Evolutionary conservation across 2,329 filamentous ascomycete genomes (phyloP).

Genomic region (Ophiostoma sp.): DNA sequence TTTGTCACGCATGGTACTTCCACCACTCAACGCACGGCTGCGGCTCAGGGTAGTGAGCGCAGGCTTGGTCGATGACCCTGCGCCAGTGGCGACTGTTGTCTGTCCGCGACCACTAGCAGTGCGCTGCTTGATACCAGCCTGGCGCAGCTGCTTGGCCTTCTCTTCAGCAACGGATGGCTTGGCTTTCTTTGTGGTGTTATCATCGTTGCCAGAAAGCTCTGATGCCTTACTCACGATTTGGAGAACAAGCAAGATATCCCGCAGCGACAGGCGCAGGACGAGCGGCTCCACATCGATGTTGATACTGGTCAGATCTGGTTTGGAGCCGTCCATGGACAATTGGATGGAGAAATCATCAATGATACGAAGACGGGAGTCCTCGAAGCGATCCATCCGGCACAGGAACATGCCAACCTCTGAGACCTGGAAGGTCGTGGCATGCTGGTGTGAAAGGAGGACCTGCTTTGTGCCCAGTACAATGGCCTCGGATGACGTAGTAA

Average conservation of each 20-base stretch:
- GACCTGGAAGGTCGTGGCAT: slow-evolving; percentile 87
- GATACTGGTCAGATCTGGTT: slow-evolving; percentile 64
- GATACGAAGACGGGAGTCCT: slow-evolving; percentile 82
- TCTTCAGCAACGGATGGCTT: slow-evolving; percentile 43
- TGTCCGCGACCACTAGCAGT: slow-evolving; percentile 52
- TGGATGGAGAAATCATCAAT: slow-evolving; percentile 95
- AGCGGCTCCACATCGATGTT: slow-evolving; percentile 85
- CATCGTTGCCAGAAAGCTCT: slow-evolving; percentile 63
- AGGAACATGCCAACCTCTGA: slow-evolving; percentile 96
- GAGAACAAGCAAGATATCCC: slow-evolving; percentile 88
- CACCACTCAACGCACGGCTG: slow-evolving; percentile 10
- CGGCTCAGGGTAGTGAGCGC: slow-evolving; percentile 4
- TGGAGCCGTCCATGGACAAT: slow-evolving; percentile 72
- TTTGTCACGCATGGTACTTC: neutral
- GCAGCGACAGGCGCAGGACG: slow-evolving; percentile 80
- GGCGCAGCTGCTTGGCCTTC: slow-evolving; percentile 51
- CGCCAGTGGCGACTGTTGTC: slow-evolving; percentile 43
- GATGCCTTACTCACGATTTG: slow-evolving; percentile 89
- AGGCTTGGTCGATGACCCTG: slow-evolving; percentile 4
- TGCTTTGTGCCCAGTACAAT: slow-evolving; percentile 95
- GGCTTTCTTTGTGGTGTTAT: slow-evolving; percentile 45
- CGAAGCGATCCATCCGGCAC: slow-evolving; percentile 96
- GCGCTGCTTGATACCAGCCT: slow-evolving; percentile 47
- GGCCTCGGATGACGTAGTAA: slow-evolving; percentile 84
- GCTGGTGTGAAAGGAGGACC: slow-evolving; percentile 85